These are phyloP conservation scores for Colletotrichum sp. DNA, from an alignment of 2,329 filamentous ascomycete species.

Conservation along the genomic window DNA sequence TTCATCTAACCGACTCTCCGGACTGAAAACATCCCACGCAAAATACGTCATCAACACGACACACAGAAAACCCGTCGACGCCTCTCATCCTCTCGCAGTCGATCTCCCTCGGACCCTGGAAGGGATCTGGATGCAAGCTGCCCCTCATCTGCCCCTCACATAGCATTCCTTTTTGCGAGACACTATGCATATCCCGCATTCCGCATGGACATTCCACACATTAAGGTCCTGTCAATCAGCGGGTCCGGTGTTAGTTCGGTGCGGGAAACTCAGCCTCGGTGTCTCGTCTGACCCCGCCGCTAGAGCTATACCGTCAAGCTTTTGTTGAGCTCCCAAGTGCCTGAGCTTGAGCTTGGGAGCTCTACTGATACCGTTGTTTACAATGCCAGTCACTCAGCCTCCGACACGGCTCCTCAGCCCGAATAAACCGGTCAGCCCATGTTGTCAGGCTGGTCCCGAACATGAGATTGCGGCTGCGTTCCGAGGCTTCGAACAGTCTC, in stretches of 20 bases:
- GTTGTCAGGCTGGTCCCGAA: neutral
- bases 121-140: neutral
- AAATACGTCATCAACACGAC: slow-evolving; percentile 16
- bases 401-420: neutral
- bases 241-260: neutral
- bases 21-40: neutral
- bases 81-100: neutral
- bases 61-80: neutral
- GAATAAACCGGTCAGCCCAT: neutral
- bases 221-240: slow-evolving; percentile 14
- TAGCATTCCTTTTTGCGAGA: neutral
- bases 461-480: slow-evolving; percentile 1
- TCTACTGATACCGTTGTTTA: neutral
- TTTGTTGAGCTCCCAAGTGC: slow-evolving; percentile 1
- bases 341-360: neutral
- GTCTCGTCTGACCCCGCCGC: neutral
- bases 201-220: slow-evolving; percentile 14
- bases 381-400: neutral
- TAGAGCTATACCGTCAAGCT: slow-evolving; percentile 3
- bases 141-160: neutral
- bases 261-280: neutral
- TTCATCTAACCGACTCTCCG: neutral
- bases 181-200: slow-evolving; percentile 1
- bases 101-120: neutral
- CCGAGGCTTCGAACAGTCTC: neutral